These are phyloP conservation scores for Monosporascus ibericus DNA, from an alignment of 2,329 filamentous ascomycete genomes.

Conservation along the genomic window DNA sequence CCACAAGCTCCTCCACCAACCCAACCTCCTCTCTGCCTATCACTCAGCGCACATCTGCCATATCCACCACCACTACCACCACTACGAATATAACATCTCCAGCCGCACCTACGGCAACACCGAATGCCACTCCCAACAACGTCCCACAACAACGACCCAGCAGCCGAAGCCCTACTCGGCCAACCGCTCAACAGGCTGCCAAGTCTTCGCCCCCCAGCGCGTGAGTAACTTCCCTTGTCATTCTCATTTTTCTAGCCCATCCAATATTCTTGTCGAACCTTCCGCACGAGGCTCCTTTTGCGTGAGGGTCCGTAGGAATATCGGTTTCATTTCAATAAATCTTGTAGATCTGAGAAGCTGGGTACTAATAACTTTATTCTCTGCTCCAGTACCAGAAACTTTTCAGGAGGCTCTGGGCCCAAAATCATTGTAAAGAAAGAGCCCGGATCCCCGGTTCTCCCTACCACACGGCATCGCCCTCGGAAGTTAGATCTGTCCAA, in stretches of 20 bases:
- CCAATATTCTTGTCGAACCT: conserved; percentile 5
- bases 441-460: conserved; percentile 77
- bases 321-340: no score
- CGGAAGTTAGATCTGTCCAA: conserved; percentile 73
- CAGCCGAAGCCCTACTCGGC: conserved; percentile 47
- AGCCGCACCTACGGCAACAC: conserved; percentile 31
- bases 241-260: conserved; percentile 12
- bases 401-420: conserved; percentile 43
- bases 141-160: conserved; percentile 36
- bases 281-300: conserved; percentile 10
- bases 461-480: conserved; percentile 67
- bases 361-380: conserved; percentile 22
- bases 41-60: conserved; percentile 32
- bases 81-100: background rate
- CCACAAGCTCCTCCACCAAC: conserved; percentile 29
- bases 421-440: conserved; percentile 97
- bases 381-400: conserved; percentile 42
- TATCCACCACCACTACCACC: background rate
- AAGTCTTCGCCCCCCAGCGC: conserved; percentile 54
- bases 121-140: conserved; percentile 28
- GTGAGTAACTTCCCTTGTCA: conserved; percentile 38
- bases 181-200: conserved; percentile 26
- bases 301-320: no score
- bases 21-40: conserved; percentile 34
- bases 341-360: background rate